phyloP scores from a whole-genome alignment of 352 stramenopile species.

The Achlya hypogyna region DNA sequence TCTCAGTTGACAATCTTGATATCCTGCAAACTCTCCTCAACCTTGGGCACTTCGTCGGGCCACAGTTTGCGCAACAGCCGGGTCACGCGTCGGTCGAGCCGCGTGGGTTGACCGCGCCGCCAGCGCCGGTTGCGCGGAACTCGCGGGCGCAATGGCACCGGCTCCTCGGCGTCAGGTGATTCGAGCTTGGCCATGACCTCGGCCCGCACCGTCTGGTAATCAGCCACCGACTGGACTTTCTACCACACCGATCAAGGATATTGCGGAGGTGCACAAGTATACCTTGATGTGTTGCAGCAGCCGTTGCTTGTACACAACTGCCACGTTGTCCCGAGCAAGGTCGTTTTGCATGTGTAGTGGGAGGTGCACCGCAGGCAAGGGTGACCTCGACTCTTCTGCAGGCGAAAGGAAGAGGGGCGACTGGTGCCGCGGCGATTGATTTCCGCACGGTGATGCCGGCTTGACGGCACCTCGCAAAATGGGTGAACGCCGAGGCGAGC shows the following conservation, averaged over 20 bases:
- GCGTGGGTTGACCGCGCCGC: slow-evolving; percentile 32
- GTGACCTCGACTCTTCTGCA: neutral
- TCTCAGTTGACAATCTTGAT: neutral
- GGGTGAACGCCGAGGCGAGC: neutral
- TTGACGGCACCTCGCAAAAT: neutral
- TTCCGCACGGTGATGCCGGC: neutral
- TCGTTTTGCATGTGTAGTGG: slow-evolving; percentile 6
- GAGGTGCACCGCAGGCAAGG: neutral
- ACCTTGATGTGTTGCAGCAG: slow-evolving; percentile 50
- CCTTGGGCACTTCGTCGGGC: slow-evolving; percentile 50
- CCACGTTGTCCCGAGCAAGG: slow-evolving; percentile 28
- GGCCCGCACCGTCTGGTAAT: slow-evolving; percentile 43
- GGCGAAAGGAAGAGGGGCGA: neutral
- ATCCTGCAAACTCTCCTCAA: slow-evolving; percentile 72
- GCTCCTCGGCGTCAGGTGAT: slow-evolving; percentile 15
- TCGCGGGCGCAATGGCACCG: slow-evolving; percentile 12
- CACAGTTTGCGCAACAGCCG: slow-evolving; percentile 64
- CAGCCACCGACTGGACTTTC: slow-evolving; percentile 26
- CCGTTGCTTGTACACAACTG: slow-evolving; percentile 40
- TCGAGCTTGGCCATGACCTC: slow-evolving; percentile 45
- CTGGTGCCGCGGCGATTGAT: neutral
- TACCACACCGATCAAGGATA: neutral
- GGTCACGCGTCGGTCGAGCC: slow-evolving; percentile 77
- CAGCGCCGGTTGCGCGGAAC: slow-evolving; percentile 17
- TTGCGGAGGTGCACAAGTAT: neutral